Percentiles rank a stretch among this genome's conserved stretches.
These are phyloP conservation scores for Axilococcus clingmanii DNA, from an alignment of 139 green algal species.

Conservation along the genomic window DNA sequence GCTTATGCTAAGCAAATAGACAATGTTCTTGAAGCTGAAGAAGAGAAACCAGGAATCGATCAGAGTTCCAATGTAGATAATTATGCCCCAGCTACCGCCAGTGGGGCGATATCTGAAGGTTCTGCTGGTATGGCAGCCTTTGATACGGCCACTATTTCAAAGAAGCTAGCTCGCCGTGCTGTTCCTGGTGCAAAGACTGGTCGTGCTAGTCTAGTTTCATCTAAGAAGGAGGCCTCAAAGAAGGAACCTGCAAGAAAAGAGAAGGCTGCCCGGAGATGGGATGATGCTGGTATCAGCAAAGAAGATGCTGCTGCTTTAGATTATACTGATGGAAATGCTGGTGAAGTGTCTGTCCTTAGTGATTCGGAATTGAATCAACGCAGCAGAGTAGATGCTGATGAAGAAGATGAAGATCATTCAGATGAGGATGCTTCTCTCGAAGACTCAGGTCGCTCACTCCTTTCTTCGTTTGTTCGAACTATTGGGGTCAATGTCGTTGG, in stretches of 20 bases:
- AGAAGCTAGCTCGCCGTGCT: conserved; percentile 6
- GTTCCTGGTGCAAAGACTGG: conserved; percentile 15
- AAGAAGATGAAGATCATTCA: conserved; percentile 24
- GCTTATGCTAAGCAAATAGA: no score
- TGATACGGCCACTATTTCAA: conserved; percentile 1
- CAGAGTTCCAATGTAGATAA: not conserved
- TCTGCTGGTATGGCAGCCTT: not conserved
- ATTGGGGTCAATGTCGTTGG: conserved; percentile 67
- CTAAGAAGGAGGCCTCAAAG: conserved; percentile 2
- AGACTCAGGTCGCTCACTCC: conserved; percentile 35
- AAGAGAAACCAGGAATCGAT: no score
- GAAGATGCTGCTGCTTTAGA: conserved; percentile 18
- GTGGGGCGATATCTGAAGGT: no score
- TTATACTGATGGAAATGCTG: conserved; percentile 22
- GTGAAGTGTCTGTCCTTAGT: not conserved
- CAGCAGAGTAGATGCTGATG: conserved; percentile 37
- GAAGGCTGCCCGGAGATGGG: conserved; percentile 28
- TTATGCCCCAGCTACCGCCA: not conserved
- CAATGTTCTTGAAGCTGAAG: no score
- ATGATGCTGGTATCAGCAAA: not conserved
- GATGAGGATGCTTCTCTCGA: conserved; percentile 6
- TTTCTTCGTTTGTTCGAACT: conserved; percentile 63
- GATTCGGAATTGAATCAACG: conserved; percentile 13
- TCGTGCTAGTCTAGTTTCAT: not conserved
- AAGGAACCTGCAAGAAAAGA: conserved; percentile 9